phyloP scores from a whole-genome alignment of 106 monocot genomes.

The Posidonia australis region DNA sequence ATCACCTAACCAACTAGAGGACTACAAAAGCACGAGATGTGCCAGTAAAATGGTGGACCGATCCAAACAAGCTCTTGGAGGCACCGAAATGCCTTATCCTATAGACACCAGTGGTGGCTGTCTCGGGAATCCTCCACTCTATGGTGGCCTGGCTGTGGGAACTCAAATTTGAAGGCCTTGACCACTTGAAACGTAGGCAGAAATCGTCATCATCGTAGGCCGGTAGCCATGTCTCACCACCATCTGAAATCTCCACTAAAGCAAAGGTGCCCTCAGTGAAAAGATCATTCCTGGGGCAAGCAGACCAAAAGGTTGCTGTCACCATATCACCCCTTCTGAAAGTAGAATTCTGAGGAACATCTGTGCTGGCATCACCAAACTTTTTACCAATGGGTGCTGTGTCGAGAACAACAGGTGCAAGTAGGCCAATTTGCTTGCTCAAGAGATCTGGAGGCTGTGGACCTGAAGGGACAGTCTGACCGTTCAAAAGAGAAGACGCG shows the following conservation, averaged over 20 bases:
- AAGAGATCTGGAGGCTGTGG: slow-evolving; percentile 65
- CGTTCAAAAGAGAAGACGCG: slow-evolving; percentile 30
- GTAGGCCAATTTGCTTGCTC: slow-evolving; percentile 57
- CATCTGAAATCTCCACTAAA: slow-evolving; percentile 50
- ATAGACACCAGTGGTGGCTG: slow-evolving; percentile 42
- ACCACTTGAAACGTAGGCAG: slow-evolving; percentile 71
- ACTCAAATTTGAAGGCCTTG: slow-evolving; percentile 50
- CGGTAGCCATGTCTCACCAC: slow-evolving; percentile 40
- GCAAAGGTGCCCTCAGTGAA: slow-evolving; percentile 69
- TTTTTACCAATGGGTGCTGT: slow-evolving; percentile 39
- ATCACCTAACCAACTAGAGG: slow-evolving; percentile 8
- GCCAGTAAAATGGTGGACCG: slow-evolving; percentile 61
- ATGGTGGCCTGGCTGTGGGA: slow-evolving; percentile 52
- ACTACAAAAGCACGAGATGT: slow-evolving; percentile 69
- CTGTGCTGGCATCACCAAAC: slow-evolving; percentile 56
- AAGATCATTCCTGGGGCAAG: slow-evolving; percentile 83
- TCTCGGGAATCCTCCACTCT: slow-evolving; percentile 73
- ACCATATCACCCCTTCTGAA: slow-evolving; percentile 49
- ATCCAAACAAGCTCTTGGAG: slow-evolving; percentile 57
- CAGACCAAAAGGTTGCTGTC: slow-evolving; percentile 69
- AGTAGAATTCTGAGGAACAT: slow-evolving; percentile 55
- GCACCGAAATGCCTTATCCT: slow-evolving; percentile 80
- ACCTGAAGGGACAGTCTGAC: slow-evolving; percentile 21
- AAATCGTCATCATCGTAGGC: slow-evolving; percentile 82
- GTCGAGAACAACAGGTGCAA: slow-evolving; percentile 49